Evolutionary conservation across 805 yeast genomes (phyloP).

Genomic region (Kodamaea jinghongensis): DNA sequence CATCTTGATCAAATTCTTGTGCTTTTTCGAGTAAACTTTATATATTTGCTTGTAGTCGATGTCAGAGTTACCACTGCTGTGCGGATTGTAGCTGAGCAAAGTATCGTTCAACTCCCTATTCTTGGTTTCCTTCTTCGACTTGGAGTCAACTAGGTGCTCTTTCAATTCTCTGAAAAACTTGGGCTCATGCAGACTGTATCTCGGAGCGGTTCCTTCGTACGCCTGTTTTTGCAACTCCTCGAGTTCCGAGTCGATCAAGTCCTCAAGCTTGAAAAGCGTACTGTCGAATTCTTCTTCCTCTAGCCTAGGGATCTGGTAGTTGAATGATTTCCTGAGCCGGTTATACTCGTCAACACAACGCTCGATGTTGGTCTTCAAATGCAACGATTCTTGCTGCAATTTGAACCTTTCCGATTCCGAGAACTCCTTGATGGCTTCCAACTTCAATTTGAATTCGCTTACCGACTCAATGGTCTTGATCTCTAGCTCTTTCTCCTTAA

Average conservation of each 20-base stretch:
- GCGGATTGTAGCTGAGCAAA: slow-evolving; percentile 11
- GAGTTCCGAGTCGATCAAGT: slow-evolving; percentile 6
- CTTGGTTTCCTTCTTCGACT: slow-evolving; percentile 12
- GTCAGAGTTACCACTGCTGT: background rate
- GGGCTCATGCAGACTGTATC: slow-evolving; percentile 5
- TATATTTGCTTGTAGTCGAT: slow-evolving; percentile 6
- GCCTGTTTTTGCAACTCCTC: slow-evolving; percentile 8
- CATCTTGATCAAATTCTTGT: slow-evolving; percentile 14
- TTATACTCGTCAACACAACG: slow-evolving; percentile 10
- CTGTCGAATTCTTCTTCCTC: slow-evolving; percentile 10
- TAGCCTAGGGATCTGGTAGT: slow-evolving; percentile 9
- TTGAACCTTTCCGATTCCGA: slow-evolving; percentile 8
- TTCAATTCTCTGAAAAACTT: slow-evolving; percentile 11
- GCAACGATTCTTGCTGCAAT: slow-evolving; percentile 11
- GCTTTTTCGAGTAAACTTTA: slow-evolving; percentile 14
- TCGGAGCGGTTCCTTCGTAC: slow-evolving; percentile 11
- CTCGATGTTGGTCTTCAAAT: slow-evolving; percentile 10
- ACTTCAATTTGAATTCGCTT: slow-evolving; percentile 9
- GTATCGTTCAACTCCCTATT: slow-evolving; percentile 11
- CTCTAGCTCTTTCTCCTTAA: slow-evolving; percentile 10
- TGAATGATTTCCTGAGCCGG: slow-evolving; percentile 8
- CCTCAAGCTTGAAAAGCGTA: slow-evolving; percentile 4
- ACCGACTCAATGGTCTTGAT: slow-evolving; percentile 2
- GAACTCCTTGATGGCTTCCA: slow-evolving; percentile 10
- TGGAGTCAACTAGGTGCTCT: slow-evolving; percentile 12